Evolutionary conservation across 1,284 basidiomycete species (phyloP).

Genomic region (Wallemia ichthyophaga): DNA sequence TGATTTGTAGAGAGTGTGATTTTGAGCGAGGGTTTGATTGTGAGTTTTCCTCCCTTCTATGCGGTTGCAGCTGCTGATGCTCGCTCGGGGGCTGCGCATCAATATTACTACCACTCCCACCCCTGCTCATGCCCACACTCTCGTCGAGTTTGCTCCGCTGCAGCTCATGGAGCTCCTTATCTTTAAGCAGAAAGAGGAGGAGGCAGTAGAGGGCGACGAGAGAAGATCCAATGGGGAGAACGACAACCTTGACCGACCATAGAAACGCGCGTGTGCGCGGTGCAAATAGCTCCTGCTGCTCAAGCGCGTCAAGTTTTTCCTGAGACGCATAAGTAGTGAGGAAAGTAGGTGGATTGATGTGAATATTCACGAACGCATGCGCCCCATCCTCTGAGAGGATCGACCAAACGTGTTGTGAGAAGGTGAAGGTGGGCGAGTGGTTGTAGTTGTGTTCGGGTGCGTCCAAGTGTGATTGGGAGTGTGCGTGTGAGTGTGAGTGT

Average conservation of each 20-base stretch:
- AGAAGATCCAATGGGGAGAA: slow-evolving; percentile 54
- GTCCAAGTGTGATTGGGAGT: no score
- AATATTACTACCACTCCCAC: no score
- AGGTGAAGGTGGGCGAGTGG: no score
- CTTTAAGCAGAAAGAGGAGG: slow-evolving; percentile 65
- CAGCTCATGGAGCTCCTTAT: slow-evolving; percentile 63
- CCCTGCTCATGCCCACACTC: no score
- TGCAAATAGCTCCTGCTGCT: slow-evolving; percentile 10
- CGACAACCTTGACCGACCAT: slow-evolving; percentile 49
- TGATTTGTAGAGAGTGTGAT: no score
- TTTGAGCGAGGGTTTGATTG: no score
- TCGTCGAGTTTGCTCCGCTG: slow-evolving; percentile 32
- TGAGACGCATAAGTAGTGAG: slow-evolving; percentile 2
- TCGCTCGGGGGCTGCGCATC: no score
- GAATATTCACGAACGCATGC: neutral
- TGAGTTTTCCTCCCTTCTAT: no score
- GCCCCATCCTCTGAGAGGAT: no score
- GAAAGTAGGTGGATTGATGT: slow-evolving; percentile 2
- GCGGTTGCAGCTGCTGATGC: no score
- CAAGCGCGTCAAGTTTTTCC: neutral
- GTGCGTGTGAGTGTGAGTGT: slow-evolving; percentile 14
- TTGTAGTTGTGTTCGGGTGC: no score
- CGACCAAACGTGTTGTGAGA: no score
- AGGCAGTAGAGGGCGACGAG: slow-evolving; percentile 43
- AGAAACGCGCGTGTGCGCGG: slow-evolving; percentile 21